Base-by-base conservation (phyloP, 2,329 filamentous ascomycete genomes). In the Colletotrichum sp. region DNA sequence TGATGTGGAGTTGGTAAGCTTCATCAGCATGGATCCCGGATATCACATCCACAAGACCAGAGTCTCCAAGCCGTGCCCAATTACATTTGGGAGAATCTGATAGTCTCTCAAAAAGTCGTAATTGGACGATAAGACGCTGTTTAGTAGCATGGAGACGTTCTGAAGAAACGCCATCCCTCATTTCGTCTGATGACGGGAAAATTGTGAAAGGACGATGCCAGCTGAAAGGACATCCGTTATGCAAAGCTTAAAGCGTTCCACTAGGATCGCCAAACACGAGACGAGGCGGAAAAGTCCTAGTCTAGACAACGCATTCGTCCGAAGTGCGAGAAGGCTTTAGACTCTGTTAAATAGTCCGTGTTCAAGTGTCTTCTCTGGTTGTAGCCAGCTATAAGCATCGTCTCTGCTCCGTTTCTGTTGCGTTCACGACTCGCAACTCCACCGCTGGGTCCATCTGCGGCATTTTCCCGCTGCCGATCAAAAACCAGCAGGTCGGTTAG, bases 401-500 rank as follows among this genome's bases (percentile, higher is more conserved):
- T 25, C 12, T 52, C 8, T 22, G 6, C 44, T 52, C 12, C 22
- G 19, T 25, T 19, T 6, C 55, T 15, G 55, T 15, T 28, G 7
- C 55, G 27, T 25, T 19, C 55, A 25, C 48, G 70, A 69, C 70
- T 73, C 73, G 22, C 25, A 72, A 11, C 39, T 48, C 19, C 55
- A 57, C 69, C 44, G 32, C 39, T 6, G 8, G 19, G 8, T 12
- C 12, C 0, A 72, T 72, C 8, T 57, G 8, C 9, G 16, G 28
- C 15, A 55, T 32, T 61, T n/a, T 8, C 6, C 3, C 2, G 1
- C 0, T 4, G 3, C 1, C 0, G 1, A 1, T 8, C n/a, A 64
- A 15, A 4, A 59, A 30, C 7, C 13, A 68, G 4, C 22, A 19
- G 74, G 74, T 76, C 74, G 74, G 74, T 76, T 76, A 76, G 74